Evolutionary conservation across 192 early-diverging fungal genomes (phyloP).

Genomic region (Entomortierella parvispora): DNA sequence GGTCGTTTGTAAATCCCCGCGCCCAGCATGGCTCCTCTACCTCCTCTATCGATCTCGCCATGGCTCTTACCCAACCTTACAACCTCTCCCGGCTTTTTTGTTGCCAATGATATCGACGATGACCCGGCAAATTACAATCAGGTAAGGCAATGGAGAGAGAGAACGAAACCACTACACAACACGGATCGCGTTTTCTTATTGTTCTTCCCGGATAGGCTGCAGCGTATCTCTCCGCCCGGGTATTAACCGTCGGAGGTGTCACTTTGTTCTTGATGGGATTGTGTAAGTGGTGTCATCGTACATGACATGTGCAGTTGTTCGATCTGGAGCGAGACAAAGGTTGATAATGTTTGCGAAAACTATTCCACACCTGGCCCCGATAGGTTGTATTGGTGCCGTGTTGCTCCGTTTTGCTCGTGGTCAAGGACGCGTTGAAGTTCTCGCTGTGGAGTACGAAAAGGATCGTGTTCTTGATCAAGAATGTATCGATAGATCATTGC

Average conservation of each 20-base stretch:
- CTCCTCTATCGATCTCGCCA: not conserved
- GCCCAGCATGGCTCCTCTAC: not conserved
- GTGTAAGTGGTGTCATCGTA: not conserved
- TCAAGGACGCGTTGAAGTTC: not conserved
- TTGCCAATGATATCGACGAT: not conserved
- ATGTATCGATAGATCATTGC: constrained; percentile 4
- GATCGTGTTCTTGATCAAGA: constrained; percentile 8
- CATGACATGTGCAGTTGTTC: no score
- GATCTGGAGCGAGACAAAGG: no score
- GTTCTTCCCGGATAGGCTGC: not conserved
- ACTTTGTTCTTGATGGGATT: constrained; percentile 10
- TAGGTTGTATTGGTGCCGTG: constrained; percentile 19
- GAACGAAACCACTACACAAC: not conserved
- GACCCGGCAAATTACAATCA: not conserved
- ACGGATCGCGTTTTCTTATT: no score
- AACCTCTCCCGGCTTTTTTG: not conserved
- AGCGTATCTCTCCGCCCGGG: constrained; percentile 13
- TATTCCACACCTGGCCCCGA: not conserved
- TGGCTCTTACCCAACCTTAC: constrained; percentile 6
- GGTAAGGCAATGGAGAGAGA: not conserved
- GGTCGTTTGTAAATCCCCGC: no score
- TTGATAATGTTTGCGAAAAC: not conserved
- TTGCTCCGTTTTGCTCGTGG: constrained; percentile 12
- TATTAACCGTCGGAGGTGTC: constrained; percentile 19
- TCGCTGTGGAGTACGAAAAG: constrained; percentile 3